Evolutionary conservation across 345 rosid species (phyloP).

Genomic region (Hibiscus mutabilis): DNA sequence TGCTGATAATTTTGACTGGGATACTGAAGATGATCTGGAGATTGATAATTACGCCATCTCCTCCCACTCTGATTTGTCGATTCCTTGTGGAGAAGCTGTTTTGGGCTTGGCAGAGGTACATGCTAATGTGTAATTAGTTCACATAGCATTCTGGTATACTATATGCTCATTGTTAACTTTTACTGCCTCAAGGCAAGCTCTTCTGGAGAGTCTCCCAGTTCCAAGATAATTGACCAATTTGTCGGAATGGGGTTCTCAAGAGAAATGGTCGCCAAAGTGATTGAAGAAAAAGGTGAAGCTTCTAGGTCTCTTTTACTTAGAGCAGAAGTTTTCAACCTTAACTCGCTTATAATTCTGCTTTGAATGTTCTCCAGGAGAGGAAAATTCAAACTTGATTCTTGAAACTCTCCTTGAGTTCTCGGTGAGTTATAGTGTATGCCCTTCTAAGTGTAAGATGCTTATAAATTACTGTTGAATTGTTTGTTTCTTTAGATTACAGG

Average conservation of each 20-base stretch:
- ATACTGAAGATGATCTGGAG: slow-evolving; percentile 53
- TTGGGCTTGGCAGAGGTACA: slow-evolving; percentile 26
- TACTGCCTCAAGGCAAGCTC: slow-evolving; percentile 38
- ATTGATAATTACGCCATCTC: slow-evolving; percentile 30
- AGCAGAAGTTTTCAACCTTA: not conserved
- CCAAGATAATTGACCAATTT: slow-evolving; percentile 51
- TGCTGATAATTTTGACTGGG: slow-evolving; percentile 27
- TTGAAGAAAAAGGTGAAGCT: slow-evolving; percentile 58
- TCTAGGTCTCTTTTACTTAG: not conserved
- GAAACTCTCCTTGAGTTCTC: slow-evolving; percentile 17
- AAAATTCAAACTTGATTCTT: slow-evolving; percentile 38
- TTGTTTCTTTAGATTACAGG: not conserved
- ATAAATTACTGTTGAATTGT: not conserved
- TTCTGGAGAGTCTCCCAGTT: slow-evolving; percentile 41
- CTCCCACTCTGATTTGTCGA: slow-evolving; percentile 14
- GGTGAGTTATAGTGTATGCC: not conserved
- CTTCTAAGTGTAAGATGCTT: not conserved
- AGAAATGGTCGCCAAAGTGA: slow-evolving; percentile 48
- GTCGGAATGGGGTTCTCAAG: slow-evolving; percentile 69
- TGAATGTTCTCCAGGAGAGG: slow-evolving; percentile 39
- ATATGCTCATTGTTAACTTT: not conserved
- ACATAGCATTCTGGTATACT: not conserved
- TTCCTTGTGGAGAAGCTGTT: slow-evolving; percentile 25
- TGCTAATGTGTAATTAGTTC: not conserved
- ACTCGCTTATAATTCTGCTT: slow-evolving; percentile 9